A percentile compares a stretch with the other conserved stretches of the same genome.
These are phyloP conservation scores for Scalesia atractyloides DNA, from an alignment of 129 eudicot genomes.

Conservation along the genomic window DNA sequence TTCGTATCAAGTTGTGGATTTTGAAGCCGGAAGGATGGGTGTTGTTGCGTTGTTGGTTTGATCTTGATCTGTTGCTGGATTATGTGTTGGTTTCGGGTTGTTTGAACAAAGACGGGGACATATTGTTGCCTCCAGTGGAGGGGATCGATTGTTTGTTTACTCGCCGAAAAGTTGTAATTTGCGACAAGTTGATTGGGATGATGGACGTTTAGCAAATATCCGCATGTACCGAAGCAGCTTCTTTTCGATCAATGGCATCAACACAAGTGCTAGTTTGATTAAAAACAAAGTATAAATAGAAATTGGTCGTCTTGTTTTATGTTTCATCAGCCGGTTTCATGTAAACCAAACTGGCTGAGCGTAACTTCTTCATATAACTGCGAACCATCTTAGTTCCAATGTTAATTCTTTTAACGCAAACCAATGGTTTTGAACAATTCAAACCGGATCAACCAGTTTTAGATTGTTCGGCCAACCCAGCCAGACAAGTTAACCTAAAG, in stretches of 20 bases:
- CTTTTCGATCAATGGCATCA: neutral
- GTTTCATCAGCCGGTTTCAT: too few relatives aligned
- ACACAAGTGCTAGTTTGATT: neutral
- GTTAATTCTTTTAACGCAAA: too few relatives aligned
- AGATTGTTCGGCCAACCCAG: too few relatives aligned
- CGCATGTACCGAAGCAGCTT: neutral
- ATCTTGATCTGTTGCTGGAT: neutral
- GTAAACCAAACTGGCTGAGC: too few relatives aligned
- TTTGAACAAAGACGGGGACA: constrained; percentile 6
- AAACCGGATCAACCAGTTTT: too few relatives aligned
- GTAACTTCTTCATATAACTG: too few relatives aligned
- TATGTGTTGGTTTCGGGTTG: constrained; percentile 1
- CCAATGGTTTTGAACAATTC: too few relatives aligned
- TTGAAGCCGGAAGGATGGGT: constrained; percentile 16
- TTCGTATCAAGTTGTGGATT: neutral
- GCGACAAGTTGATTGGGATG: neutral
- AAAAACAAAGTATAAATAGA: neutral
- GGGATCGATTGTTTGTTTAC: neutral
- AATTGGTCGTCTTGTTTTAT: too few relatives aligned
- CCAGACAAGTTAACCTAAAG: too few relatives aligned
- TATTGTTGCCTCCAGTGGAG: neutral
- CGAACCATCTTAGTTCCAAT: too few relatives aligned
- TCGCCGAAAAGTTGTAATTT: neutral
- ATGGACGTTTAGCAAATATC: neutral
- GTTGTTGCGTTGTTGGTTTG: neutral